phyloP scores from a whole-genome alignment of 352 stramenopile genomes.

The Phytopythium boreale region DNA sequence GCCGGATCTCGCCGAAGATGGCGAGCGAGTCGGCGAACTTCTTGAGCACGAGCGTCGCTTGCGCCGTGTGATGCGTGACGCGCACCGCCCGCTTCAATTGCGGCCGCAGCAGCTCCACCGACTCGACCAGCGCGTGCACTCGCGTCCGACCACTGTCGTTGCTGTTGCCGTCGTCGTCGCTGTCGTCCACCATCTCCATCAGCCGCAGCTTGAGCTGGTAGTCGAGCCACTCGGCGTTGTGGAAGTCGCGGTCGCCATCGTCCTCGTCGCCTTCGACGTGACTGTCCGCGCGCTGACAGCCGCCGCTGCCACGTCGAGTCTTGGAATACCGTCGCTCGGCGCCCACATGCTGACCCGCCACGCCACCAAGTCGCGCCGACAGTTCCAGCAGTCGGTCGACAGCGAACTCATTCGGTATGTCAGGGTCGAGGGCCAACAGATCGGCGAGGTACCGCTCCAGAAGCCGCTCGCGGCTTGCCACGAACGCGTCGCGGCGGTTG shows the following conservation, averaged over 20 bases:
- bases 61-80: not conserved
- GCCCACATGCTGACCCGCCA: not conserved
- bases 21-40: constrained; percentile 9
- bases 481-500: constrained; percentile 5
- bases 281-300: not conserved
- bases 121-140: not conserved
- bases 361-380: not conserved
- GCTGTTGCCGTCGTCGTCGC: not conserved
- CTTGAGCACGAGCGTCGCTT: constrained; percentile 7
- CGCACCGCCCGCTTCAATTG: not conserved
- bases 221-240: constrained; percentile 8
- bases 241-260: not conserved
- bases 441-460: constrained; percentile 1
- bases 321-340: not conserved
- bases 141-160: not conserved
- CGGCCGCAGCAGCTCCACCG: constrained; percentile 7
- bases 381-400: constrained; percentile 3
- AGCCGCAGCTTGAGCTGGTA: constrained; percentile 10
- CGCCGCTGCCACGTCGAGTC: not conserved
- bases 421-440: not conserved
- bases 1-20: not conserved
- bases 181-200: constrained; percentile 8
- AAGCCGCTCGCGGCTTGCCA: constrained; percentile 1
- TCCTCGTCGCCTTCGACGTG: not conserved
- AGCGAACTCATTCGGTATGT: not conserved